A percentile compares a stretch with the other conserved stretches of the same genome.
Conservation (phyloP, 2,329 filamentous ascomycete species). For the Trichoderma sp. region DNA sequence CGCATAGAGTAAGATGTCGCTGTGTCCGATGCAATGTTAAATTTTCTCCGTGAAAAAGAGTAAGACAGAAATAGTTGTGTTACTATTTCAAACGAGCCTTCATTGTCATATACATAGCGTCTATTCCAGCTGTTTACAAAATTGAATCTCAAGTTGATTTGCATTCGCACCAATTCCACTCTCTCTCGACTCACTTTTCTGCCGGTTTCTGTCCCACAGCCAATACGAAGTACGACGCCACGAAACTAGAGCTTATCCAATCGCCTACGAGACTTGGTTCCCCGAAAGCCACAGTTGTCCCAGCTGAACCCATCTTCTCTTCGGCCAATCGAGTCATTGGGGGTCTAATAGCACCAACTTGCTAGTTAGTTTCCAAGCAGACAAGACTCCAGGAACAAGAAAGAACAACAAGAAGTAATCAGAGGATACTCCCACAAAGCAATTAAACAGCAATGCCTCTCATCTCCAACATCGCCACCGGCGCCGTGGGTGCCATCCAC, state of each 20-base stretch:
- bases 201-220: background rate
- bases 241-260: background rate
- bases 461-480: conserved; percentile 36
- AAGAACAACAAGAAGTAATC: background rate
- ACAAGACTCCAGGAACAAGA: background rate
- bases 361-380: background rate
- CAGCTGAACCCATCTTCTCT: background rate
- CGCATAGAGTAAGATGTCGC: conserved; percentile 1
- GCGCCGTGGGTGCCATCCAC: conserved; percentile 42
- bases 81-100: background rate
- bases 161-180: background rate
- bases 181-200: background rate
- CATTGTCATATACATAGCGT: background rate
- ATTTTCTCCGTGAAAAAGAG: background rate
- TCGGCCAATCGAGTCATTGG: background rate
- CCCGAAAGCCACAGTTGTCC: background rate
- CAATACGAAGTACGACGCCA: background rate
- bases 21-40: background rate
- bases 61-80: background rate
- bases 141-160: background rate
- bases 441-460: conserved; percentile 3
- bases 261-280: background rate
- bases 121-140: too few species aligned
- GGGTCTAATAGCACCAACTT: background rate
- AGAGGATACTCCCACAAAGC: background rate